Evolutionary conservation across 1,284 basidiomycete species (phyloP), one percentile per base, ranked within the genome.

Genomic region (Cryptococcus amylolentus): DNA sequence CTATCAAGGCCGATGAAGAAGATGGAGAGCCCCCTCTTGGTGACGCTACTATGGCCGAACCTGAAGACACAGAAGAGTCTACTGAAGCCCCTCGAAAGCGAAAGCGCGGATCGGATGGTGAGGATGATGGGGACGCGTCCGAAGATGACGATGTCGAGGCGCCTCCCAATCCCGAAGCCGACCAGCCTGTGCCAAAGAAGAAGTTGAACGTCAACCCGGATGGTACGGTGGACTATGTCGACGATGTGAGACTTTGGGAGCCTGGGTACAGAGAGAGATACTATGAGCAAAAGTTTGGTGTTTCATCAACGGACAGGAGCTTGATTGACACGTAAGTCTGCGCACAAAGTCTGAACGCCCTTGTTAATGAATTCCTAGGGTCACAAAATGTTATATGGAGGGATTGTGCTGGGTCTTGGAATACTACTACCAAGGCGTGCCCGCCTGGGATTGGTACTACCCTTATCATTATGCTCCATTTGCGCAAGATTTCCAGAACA

Each of bases 401-500:
- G 96, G 96, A 43, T 82, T 99, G 51, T 87, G 86, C 56, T 98
- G 96, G 96, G 96, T 99, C 0, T 78, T 99, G 51, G 87, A 89
- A 58, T 98, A 98, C 78, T 98, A 98, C 74, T 99, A 98, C 77
- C 95, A 98, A 83, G 96, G 96, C 64, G 91, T 91, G 70, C 92
- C 95, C 4, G 95, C 93, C 1, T 99, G 96, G 96, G 87, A 93
- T 69, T 99, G 96, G 96, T 99, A 88, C 78, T 98, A 98, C 73
- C 96, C 96, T 0, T 96, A 90, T 72, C 95, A 99, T 78, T 98
- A 95, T 74, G 92, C 96, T 5, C 96, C 96, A 1, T 99, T 98
- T 73, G 96, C 96, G 6, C 88, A 88, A 57, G 96, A 99, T 76
- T 98, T 98, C 68, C 83, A 84, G 55, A 86, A 92, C 51, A 79